Base-by-base conservation (phyloP, 2,329 filamentous ascomycete genomes). In the Sphaerulina vaccinii region DNA sequence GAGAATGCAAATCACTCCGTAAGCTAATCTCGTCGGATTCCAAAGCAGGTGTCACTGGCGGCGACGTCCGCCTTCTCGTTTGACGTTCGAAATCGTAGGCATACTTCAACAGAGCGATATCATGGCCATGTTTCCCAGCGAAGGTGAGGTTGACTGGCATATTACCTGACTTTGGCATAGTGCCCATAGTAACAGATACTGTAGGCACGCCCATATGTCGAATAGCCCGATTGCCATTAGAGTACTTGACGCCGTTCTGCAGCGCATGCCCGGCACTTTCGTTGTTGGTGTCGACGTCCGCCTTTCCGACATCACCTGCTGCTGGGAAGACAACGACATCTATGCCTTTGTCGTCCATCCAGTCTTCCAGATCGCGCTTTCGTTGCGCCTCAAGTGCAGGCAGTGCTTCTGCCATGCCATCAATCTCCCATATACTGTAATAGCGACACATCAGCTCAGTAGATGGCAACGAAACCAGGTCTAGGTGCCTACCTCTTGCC, bases 131-230 rank as follows among this genome's bases (percentile, higher is more conserved):
- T 29, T 71, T 75, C 0, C 73, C 74, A 0, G 73, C 75, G 60
- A 82, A 79, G 0, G 78, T 80, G 9, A 82, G 56, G 22, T 77
- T 77, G 0, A 81, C 70, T 0, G 79, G 79, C 74, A 82, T 79
- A n/a, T 0, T 62, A 55, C 40, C 69, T 76, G 6, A n/a, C n/a
- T 73, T 67, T 1, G 55, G 60, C 68, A 80, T 71, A 1, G 71
- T 51, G 0, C 79, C 79, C 79, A 82, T 81, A 0, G 78, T 73
- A 0, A 81, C 76, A 0, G 72, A 77, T 1, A 82, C 71, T 0
- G 75, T 79, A 0, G 80, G 80, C 0, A 82, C 72, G 0, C 80
- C 79, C 2, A 81, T 67, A 48, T 82, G 79, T 9, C 79, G 68
- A 1, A 83, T 66, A 0, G 75, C 75, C 1, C 77, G 67, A 45